These are phyloP conservation scores for Ophiostoma triangulosporum DNA, from an alignment of 2,329 filamentous ascomycete species.

Conservation along the genomic window DNA sequence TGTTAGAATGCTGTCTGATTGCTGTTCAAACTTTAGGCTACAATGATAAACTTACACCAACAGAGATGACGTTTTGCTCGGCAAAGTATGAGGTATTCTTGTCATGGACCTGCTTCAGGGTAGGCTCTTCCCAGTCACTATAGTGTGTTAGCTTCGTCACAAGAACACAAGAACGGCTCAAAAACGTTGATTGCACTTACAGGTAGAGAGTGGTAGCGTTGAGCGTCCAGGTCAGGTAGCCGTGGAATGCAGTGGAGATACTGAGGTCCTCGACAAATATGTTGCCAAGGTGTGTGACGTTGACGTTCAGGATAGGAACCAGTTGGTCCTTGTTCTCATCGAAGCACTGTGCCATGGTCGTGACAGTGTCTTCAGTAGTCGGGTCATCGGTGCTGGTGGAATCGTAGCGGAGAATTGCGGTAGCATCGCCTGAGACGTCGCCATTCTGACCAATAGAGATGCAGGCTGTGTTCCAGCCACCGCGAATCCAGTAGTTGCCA, in stretches of 20 bases:
- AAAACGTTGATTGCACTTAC: neutral
- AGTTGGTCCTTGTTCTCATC: neutral
- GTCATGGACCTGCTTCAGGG: slow-evolving; percentile 18
- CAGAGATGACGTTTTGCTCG: slow-evolving; percentile 8
- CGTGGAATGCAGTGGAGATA: neutral
- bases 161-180: too few species aligned
- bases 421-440: slow-evolving; percentile 16
- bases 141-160: neutral
- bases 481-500: slow-evolving; percentile 19
- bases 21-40: neutral
- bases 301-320: slow-evolving; percentile 21
- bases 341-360: slow-evolving; percentile 8
- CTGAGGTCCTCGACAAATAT: neutral
- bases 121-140: neutral
- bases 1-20: neutral
- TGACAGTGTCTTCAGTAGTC: slow-evolving; percentile 20
- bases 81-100: slow-evolving; percentile 12
- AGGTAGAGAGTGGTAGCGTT: neutral
- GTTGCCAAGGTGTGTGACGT: slow-evolving; percentile 18
- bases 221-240: neutral
- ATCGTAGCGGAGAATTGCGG: slow-evolving; percentile 26
- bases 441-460: slow-evolving; percentile 10
- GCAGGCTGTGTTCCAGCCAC: slow-evolving; percentile 15
- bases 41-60: slow-evolving; percentile 7
- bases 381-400: slow-evolving; percentile 18